A percentile compares a stretch with the other conserved stretches of the same genome.
Evolutionary conservation across 2,329 filamentous ascomycete species (phyloP).

Genomic region (Chaetomium olivaceum): DNA sequence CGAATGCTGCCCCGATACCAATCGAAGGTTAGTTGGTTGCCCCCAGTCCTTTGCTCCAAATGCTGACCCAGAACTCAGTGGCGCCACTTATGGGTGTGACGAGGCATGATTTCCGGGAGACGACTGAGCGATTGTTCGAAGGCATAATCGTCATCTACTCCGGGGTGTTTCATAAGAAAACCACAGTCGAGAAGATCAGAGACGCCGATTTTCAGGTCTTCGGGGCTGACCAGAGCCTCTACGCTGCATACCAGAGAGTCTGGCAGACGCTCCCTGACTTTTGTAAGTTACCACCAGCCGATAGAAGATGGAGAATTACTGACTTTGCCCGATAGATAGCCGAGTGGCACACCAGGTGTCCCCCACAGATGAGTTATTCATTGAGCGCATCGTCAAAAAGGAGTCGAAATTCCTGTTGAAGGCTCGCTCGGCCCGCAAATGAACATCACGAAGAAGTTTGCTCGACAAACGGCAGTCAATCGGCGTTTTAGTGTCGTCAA

Average conservation of each 20-base stretch:
- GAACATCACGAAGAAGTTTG: background rate
- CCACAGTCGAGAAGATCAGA: conserved; percentile 18
- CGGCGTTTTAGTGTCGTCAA: background rate
- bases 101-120: conserved; percentile 25
- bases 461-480: background rate
- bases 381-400: conserved; percentile 14
- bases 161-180: conserved; percentile 27
- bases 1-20: conserved; percentile 20
- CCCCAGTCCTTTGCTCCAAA: background rate
- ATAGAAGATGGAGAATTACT: background rate
- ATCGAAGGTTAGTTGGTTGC: conserved; percentile 17
- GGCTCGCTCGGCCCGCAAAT: background rate
- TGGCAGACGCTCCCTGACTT: conserved; percentile 23
- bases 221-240: conserved; percentile 4
- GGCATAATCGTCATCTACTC: conserved; percentile 30
- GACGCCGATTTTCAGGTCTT: conserved; percentile 18
- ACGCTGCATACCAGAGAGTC: conserved; percentile 9
- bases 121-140: conserved; percentile 25
- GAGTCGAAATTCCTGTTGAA: conserved; percentile 10
- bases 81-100: conserved; percentile 2
- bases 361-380: conserved; percentile 21
- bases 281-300: conserved; percentile 24
- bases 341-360: conserved; percentile 19
- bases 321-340: conserved; percentile 15
- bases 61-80: conserved; percentile 23